Conservation (phyloP, 352 stramenopile species). For the Aphanomyces astaci region DNA sequence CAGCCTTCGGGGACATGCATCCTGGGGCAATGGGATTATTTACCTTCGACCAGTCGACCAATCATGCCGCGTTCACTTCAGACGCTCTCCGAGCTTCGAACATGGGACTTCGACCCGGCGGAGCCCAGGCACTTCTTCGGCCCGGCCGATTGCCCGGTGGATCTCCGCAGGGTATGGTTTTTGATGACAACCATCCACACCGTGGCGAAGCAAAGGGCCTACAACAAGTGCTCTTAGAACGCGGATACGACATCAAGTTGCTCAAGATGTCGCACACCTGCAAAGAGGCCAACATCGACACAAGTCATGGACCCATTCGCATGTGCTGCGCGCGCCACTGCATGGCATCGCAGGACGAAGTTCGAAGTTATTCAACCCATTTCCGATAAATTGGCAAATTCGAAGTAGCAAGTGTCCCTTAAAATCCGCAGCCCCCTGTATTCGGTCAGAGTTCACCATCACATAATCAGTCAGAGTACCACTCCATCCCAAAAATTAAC, state of each 20-base stretch:
- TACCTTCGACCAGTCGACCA: slow-evolving; percentile 13
- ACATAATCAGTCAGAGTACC: too few relatives aligned
- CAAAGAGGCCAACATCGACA: neutral
- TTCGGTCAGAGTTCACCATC: too few relatives aligned
- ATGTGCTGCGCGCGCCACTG: slow-evolving; percentile 12
- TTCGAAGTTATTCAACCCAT: neutral
- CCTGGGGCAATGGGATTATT: neutral
- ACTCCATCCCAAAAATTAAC: too few relatives aligned
- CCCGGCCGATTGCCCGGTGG: neutral
- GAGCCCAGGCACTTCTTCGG: neutral
- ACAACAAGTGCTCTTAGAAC: slow-evolving; percentile 5
- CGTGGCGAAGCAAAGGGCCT: slow-evolving; percentile 1
- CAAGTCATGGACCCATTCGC: neutral
- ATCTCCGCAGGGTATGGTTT: neutral
- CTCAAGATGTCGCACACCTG: neutral
- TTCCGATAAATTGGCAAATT: too few relatives aligned
- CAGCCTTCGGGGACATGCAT: neutral
- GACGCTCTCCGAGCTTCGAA: slow-evolving; percentile 5
- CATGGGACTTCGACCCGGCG: slow-evolving; percentile 9
- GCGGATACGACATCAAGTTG: neutral
- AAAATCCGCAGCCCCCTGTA: too few relatives aligned
- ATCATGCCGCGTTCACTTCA: slow-evolving; percentile 2
- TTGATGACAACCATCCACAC: neutral
- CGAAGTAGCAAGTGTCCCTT: too few relatives aligned
- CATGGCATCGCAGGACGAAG: neutral